phyloP scores from a whole-genome alignment of 306 rosid species.

The Vigna hirtella region DNA sequence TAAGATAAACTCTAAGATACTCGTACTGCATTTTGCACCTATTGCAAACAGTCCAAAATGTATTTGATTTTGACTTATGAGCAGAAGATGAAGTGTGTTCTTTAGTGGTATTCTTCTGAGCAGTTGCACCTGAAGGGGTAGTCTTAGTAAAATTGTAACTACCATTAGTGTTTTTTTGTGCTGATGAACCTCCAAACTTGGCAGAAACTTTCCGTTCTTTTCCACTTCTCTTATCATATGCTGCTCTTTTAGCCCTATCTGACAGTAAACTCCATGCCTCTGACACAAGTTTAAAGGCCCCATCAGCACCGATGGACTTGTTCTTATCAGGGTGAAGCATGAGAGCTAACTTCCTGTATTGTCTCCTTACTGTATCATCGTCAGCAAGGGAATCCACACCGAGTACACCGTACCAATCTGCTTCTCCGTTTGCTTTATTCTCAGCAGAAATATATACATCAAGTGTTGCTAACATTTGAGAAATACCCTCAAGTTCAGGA shows the following conservation, averaged over 20 bases:
- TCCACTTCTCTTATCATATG: slow-evolving; percentile 64
- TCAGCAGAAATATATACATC: slow-evolving; percentile 81
- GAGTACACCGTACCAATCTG: slow-evolving; percentile 93
- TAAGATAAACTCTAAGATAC: slow-evolving; percentile 85
- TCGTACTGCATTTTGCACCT: slow-evolving; percentile 96
- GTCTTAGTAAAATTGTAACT: slow-evolving; percentile 62
- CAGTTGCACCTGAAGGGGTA: slow-evolving; percentile 54
- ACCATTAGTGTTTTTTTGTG: slow-evolving; percentile 61
- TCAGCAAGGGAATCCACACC: slow-evolving; percentile 71
- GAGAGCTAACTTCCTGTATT: slow-evolving; percentile 88
- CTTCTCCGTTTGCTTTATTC: slow-evolving; percentile 71
- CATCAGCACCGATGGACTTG: slow-evolving; percentile 86
- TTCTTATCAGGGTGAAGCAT: slow-evolving; percentile 96
- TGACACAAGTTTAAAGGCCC: slow-evolving; percentile 88
- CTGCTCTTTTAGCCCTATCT: slow-evolving; percentile 64
- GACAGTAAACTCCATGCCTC: slow-evolving; percentile 93
- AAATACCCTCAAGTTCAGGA: slow-evolving; percentile 82
- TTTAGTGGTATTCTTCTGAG: slow-evolving; percentile 62
- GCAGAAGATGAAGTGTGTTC: slow-evolving; percentile 64
- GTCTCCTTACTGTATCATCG: slow-evolving; percentile 74
- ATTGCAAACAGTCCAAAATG: slow-evolving; percentile 94
- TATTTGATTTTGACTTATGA: slow-evolving; percentile 61
- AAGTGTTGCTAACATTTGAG: slow-evolving; percentile 81
- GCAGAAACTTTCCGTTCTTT: slow-evolving; percentile 56
- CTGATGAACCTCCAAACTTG: slow-evolving; percentile 56